Evolutionary conservation across 2,329 filamentous ascomycete genomes (phyloP), one percentile per base, ranked within the genome.

Genomic region (Nemania diffusa): DNA sequence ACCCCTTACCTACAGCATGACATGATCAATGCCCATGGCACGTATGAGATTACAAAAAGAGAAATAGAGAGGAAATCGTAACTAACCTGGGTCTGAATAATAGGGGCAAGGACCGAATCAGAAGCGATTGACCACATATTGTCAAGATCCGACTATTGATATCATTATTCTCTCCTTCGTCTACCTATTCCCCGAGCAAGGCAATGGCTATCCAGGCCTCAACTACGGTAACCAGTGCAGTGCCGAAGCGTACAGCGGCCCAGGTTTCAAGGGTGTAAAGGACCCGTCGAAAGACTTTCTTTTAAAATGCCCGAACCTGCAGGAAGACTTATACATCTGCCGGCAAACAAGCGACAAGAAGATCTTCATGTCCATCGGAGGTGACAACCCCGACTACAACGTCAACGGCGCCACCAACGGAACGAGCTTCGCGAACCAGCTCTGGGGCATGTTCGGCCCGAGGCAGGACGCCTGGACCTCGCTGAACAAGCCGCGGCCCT

Each of bases 81-180:
- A 55, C 48, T 67, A 60, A 67, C 26, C 3, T 42, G 40, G 15
- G 46, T 8, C 11, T n/a, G n/a, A 29, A 48, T 40, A 17, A 27
- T 40, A 83, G 81, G 81, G 81, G 34, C 77, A 81, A 76, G 81
- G 81, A 58, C 72, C 77, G 1, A 73, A 78, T 59, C 80, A 83
- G 69, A 62, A 73, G 20, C 69, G 72, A n/a, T 74, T 83, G 26
- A 69, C 72, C n/a, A 70, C 74, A 3, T 81, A 80, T 68, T 83
- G 81, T 69, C 73, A 80, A 29, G 75, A 80, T 51, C 70, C 79
- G 0, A 74, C 72, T 26, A 77, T 83, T 56, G 82, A 83, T 62
- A 76, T 83, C 15, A 82, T 84, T 66, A 75, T 82, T 15, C 73
- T 83, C 4, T 81, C 78, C 2, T 83, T 83, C 67, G 78, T 83